These are phyloP conservation scores for Bromus sterilis DNA, from an alignment of 176 grass and related monocot genomes.

Conservation along the genomic window DNA sequence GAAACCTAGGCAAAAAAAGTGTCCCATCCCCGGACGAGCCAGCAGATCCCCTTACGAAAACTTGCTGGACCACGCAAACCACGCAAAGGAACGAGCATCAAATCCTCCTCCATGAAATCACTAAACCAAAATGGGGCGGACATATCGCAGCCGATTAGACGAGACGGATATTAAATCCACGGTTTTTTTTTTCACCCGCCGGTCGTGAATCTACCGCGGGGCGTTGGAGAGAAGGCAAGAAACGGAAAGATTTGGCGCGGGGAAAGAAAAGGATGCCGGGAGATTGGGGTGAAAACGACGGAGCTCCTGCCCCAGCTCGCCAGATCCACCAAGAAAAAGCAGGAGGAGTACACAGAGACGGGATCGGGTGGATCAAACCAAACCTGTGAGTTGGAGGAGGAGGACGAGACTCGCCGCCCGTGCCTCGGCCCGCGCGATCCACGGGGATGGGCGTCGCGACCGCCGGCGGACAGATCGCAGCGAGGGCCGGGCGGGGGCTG, in stretches of 20 bases:
- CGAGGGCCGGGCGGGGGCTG: neutral
- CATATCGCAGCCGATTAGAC: neutral
- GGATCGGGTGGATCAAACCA: neutral
- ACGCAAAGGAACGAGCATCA: neutral
- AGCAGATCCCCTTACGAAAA: constrained; percentile 15
- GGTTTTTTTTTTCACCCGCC: constrained; percentile 7
- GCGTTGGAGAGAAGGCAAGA: constrained; percentile 7
- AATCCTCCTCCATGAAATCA: constrained; percentile 28
- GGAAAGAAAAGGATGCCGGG: constrained; percentile 14
- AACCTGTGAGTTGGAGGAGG: neutral
- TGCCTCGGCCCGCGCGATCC: neutral
- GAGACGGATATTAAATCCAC: neutral
- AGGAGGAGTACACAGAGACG: neutral
- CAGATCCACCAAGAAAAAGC: neutral
- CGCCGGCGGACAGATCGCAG: neutral
- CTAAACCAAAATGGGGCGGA: neutral
- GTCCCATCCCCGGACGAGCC: neutral
- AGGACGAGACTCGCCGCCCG: neutral
- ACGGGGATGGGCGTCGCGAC: neutral
- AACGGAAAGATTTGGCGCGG: constrained; percentile 17
- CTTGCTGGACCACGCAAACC: constrained; percentile 16
- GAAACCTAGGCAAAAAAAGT: neutral
- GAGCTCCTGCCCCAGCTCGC: constrained; percentile 1
- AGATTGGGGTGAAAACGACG: neutral
- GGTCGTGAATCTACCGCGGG: neutral